A percentile compares a stretch with the other conserved stretches of the same genome.
Conservation (phyloP, 345 rosid species). For the Bruguiera parviflora region DNA sequence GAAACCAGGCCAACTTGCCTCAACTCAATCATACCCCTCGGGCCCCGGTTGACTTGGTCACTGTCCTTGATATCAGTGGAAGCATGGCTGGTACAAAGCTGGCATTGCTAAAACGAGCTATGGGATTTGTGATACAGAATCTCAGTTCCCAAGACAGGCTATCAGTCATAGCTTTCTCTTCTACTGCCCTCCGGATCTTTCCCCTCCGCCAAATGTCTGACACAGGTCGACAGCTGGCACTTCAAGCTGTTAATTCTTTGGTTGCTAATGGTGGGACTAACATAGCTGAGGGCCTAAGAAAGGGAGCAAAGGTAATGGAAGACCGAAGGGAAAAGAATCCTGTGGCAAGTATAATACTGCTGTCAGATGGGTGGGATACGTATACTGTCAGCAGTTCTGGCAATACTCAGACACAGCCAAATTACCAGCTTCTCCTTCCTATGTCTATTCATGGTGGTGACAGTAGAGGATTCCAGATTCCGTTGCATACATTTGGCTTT, state of each 20-base stretch:
- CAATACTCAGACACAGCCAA: slow-evolving; percentile 46
- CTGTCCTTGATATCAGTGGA: slow-evolving; percentile 91
- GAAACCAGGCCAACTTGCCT: slow-evolving; percentile 32
- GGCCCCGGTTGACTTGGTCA: slow-evolving; percentile 82
- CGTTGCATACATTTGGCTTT: slow-evolving; percentile 90
- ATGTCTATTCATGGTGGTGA: slow-evolving; percentile 50
- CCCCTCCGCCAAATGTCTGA: slow-evolving; percentile 79
- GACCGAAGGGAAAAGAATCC: slow-evolving; percentile 81
- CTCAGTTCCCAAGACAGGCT: slow-evolving; percentile 87
- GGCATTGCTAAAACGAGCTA: slow-evolving; percentile 90
- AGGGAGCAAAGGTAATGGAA: slow-evolving; percentile 88
- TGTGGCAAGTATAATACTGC: slow-evolving; percentile 76
- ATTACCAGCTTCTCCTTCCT: slow-evolving; percentile 64
- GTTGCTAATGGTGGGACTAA: slow-evolving; percentile 96
- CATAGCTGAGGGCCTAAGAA: slow-evolving; percentile 88
- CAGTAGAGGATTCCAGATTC: slow-evolving; percentile 60
- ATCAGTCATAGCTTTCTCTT: slow-evolving; percentile 95
- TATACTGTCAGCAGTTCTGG: slow-evolving; percentile 61
- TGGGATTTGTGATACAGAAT: slow-evolving; percentile 98
- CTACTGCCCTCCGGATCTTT: slow-evolving; percentile 85
- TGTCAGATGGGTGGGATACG: slow-evolving; percentile 93
- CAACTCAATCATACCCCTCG: slow-evolving; percentile 51
- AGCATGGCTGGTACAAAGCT: slow-evolving; percentile 99
- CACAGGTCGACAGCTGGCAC: slow-evolving; percentile 68
- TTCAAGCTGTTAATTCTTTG: slow-evolving; percentile 84